Evolutionary conservation across 768 basidiomycete genomes (phyloP).

Genomic region (Pleurotus salmoneostramineus): DNA sequence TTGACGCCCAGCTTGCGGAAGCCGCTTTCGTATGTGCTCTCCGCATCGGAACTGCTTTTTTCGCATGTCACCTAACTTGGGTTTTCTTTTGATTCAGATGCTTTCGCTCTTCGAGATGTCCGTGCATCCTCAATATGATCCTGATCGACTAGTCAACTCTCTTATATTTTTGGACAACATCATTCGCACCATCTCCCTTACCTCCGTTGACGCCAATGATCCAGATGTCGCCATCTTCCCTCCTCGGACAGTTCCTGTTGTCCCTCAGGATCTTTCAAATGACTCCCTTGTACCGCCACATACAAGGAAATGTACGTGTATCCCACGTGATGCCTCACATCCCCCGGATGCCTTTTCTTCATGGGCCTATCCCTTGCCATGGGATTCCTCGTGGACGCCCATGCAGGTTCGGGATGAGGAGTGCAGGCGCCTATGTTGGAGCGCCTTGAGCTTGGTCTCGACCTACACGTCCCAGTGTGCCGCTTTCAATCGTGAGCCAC

Average conservation of each 20-base stretch:
- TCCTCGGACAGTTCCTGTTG: constrained; percentile 46
- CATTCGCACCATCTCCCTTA: constrained; percentile 51
- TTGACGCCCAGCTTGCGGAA: constrained; percentile 66
- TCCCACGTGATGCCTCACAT: constrained; percentile 29
- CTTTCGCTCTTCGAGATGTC: constrained; percentile 77
- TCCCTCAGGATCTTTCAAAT: constrained; percentile 19
- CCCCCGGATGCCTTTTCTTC: constrained; percentile 30
- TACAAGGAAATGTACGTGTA: constrained; percentile 40
- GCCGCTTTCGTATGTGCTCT: constrained; percentile 56
- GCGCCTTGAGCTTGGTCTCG: constrained; percentile 63
- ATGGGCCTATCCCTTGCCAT: constrained; percentile 52
- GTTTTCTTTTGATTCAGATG: constrained; percentile 31
- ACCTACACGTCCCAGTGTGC: constrained; percentile 67
- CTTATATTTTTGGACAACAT: constrained; percentile 62
- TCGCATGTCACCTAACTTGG: background rate
- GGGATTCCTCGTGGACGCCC: constrained; percentile 56
- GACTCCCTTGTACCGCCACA: background rate
- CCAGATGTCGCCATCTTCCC: constrained; percentile 48
- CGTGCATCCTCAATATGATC: constrained; percentile 61
- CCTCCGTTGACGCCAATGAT: constrained; percentile 54
- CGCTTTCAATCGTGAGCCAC: constrained; percentile 55
- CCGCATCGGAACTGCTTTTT: background rate
- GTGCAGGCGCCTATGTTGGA: constrained; percentile 75
- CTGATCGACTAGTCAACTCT: constrained; percentile 47
- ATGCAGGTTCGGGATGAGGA: constrained; percentile 63